Base-by-base conservation (phyloP, 2,329 filamentous ascomycete genomes). In the Penicillium olsonii region DNA sequence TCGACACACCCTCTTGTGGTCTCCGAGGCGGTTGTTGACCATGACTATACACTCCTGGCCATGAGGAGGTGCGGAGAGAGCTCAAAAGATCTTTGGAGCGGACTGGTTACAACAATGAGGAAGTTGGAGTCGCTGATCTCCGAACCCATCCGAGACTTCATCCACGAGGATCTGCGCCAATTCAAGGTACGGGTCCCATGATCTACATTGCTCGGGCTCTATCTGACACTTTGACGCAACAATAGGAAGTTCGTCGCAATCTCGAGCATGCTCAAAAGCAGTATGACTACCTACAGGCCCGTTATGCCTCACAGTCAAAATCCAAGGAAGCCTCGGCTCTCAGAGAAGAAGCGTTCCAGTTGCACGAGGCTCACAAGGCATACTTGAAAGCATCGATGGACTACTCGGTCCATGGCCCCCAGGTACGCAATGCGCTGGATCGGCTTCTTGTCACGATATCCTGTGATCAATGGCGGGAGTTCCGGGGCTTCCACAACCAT, bases 311-410 rank as follows among this genome's bases (percentile, higher is more conserved):
- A 3, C 91, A 96, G 71, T 88, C 86, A 57, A 97, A 96, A 76
- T 87, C 90, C 5, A 99, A 97, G 72, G 94, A 99, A 70, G 84
- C 92, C 0, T 96, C 91, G 0, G 84, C 91, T 1, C 77, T 99
- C 48, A 83, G 94, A 52, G 94, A 99, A 70, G 94, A 99, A 71
- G 94, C 94, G 0, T 99, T 99, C 64, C 87, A 94, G 67, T 84
- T 97, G 31, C 94, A 96, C 67, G 94, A 97, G 75, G 88, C 90
- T 19, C 84, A 92, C 50, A 95, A 94, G 65, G 83, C 85, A 26
- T 99, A 99, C 68, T 78, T 97, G 37, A 92, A 91, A 67, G 88
- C 92, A 1, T 92, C 90, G 12, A 85, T 99, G 83, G 94, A 99
- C 70, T 97, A 92, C 68, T 95, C 90, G 62, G 84, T 94, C 57